Evolutionary conservation across 352 stramenopile species (phyloP).

Genomic region (Phytophthora aleatoria): DNA sequence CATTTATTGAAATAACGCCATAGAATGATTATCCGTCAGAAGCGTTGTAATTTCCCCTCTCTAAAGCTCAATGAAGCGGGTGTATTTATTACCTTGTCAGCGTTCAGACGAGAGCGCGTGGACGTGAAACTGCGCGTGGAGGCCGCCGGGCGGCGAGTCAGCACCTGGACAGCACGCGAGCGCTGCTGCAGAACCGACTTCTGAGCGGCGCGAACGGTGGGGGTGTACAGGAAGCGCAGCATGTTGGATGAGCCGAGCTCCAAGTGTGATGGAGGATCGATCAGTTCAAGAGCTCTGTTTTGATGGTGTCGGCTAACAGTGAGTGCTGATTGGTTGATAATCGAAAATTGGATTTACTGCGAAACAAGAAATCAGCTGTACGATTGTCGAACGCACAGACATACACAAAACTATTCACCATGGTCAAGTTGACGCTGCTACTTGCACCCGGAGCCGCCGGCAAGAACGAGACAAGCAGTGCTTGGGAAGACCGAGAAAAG

Average conservation of each 20-base stretch:
- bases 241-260: slow-evolving; percentile 23
- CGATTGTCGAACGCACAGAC: slow-evolving; percentile 1
- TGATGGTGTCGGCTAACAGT: slow-evolving; percentile 9
- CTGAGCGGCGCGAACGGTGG: slow-evolving; percentile 27
- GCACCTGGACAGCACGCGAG: slow-evolving; percentile 27
- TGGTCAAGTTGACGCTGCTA: slow-evolving; percentile 14
- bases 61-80: too few relatives aligned
- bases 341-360: slow-evolving; percentile 4
- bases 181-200: slow-evolving; percentile 33
- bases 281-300: not conserved
- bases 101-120: slow-evolving; percentile 49
- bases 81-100: slow-evolving; percentile 57
- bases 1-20: slow-evolving; percentile 11
- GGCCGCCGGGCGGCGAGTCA: slow-evolving; percentile 19
- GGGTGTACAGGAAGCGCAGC: slow-evolving; percentile 37
- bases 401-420: slow-evolving; percentile 20
- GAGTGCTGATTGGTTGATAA: slow-evolving; percentile 22
- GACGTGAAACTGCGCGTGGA: slow-evolving; percentile 44
- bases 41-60: not conserved
- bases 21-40: not conserved
- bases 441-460: slow-evolving; percentile 58
- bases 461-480: slow-evolving; percentile 62
- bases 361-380: slow-evolving; percentile 1
- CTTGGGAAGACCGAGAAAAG: slow-evolving; percentile 58
- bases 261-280: slow-evolving; percentile 5